Evolutionary conservation across 2,329 filamentous ascomycete genomes (phyloP), one percentile per base, ranked within the genome.

Genomic region (Sodiomyces alkalinus): DNA sequence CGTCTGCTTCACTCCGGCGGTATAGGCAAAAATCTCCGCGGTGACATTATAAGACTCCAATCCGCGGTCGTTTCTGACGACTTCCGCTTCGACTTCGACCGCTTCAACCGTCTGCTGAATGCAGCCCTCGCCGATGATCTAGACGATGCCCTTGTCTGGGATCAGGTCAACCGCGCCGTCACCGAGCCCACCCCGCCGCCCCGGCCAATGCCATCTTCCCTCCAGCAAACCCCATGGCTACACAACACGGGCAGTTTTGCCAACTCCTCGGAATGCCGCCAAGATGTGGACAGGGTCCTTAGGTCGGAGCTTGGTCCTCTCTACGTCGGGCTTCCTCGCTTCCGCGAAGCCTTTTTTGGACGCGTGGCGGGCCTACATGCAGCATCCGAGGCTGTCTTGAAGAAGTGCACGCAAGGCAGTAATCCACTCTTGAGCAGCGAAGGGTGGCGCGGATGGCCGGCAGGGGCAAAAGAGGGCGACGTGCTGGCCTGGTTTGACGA

Each of bases 401-500:
- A 47, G 21, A 40, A 48, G 29, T 57, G 45, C 28, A 27, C 20
- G 6, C 33, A 50, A 40, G 48, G 47, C 22, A 33, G 25, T 22
- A 31, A 43, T 20, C 44, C 44, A 19, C 45, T 52, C 24, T 54
- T 48, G 11, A 10, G 20, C 24, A 10, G 20, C 24, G 31, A 45
- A 2, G 44, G 44, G 1, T 53, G 46, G 49, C 41, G 15, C 3
- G 45, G 43, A 31, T 56, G 45, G 52, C 49, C 51, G 10, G 27
- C 33, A 33, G 38, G 46, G 23, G 45, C 47, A n/a, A 50, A 52
- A 4, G 26, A 58, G 32, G 36, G 48, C 8, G 38, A 44, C 28
- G 47, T 56, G n/a, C 32, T 56, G 23, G 33, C 30, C 30, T 58
- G 45, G 51, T 45, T 57, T 42, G 30, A 31, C 5, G 30, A 40